phyloP scores from a whole-genome alignment of 257 asterid species.

The Scutellaria minor region DNA sequence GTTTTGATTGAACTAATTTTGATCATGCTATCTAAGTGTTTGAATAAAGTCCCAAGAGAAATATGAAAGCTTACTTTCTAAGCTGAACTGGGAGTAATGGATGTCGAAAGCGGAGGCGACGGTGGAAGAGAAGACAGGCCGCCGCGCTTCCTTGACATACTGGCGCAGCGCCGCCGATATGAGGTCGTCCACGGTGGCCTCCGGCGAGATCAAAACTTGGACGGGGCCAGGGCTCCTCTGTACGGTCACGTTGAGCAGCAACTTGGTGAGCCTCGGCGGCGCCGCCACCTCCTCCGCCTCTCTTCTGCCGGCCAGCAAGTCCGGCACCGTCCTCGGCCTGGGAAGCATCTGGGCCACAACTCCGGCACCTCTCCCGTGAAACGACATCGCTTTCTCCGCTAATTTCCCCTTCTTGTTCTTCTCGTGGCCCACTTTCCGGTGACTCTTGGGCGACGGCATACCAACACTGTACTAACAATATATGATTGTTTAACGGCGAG shows the following conservation, averaged over 20 bases:
- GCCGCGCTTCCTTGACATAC: slow-evolving; percentile 75
- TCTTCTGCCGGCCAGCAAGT: slow-evolving; percentile 44
- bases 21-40: neutral
- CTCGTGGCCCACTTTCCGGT: slow-evolving; percentile 57
- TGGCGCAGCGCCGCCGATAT: slow-evolving; percentile 68
- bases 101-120: slow-evolving; percentile 62
- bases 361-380: slow-evolving; percentile 53
- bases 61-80: slow-evolving; percentile 63
- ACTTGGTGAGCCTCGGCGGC: slow-evolving; percentile 59
- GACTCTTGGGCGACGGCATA: slow-evolving; percentile 78
- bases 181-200: slow-evolving; percentile 74
- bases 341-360: slow-evolving; percentile 48
- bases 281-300: slow-evolving; percentile 23
- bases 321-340: slow-evolving; percentile 88
- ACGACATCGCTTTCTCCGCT: slow-evolving; percentile 67
- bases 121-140: slow-evolving; percentile 46
- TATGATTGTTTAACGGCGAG: neutral
- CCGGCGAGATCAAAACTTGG: slow-evolving; percentile 65
- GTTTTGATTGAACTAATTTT: neutral
- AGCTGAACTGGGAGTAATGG: slow-evolving; percentile 92
- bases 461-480: neutral
- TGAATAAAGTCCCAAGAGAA: neutral
- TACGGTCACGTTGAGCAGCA: slow-evolving; percentile 73
- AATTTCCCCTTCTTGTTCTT: slow-evolving; percentile 65
- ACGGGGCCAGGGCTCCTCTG: slow-evolving; percentile 86